Conservation (phyloP, 2,329 filamentous ascomycete species). For the Coleophoma cylindrospora region DNA sequence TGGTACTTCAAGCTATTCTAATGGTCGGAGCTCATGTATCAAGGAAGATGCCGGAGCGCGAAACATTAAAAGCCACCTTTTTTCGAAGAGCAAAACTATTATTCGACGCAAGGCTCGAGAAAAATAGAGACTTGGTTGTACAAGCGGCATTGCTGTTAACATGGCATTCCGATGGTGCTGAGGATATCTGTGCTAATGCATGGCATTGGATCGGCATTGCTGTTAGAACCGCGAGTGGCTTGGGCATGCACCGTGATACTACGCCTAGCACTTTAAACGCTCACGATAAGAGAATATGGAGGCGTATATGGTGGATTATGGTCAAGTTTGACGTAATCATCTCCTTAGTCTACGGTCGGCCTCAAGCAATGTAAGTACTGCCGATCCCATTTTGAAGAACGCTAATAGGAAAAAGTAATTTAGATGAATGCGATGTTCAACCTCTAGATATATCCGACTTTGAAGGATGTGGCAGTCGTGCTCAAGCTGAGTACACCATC, state of each 20-base stretch:
- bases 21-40: slow-evolving; percentile 46
- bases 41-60: slow-evolving; percentile 32
- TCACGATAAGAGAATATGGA: slow-evolving; percentile 6
- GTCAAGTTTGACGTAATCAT: slow-evolving; percentile 37
- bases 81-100: slow-evolving; percentile 48
- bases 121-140: slow-evolving; percentile 47
- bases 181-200: slow-evolving; percentile 48
- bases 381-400: background rate
- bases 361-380: slow-evolving; percentile 36
- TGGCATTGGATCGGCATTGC: slow-evolving; percentile 96
- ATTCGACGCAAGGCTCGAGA: slow-evolving; percentile 47
- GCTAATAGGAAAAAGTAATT: slow-evolving; percentile 25
- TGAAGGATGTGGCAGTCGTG: slow-evolving; percentile 36
- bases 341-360: slow-evolving; percentile 52
- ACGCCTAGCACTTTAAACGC: slow-evolving; percentile 35
- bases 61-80: slow-evolving; percentile 40
- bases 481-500: slow-evolving; percentile 38
- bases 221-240: slow-evolving; percentile 77
- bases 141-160: slow-evolving; percentile 49
- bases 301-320: slow-evolving; percentile 33
- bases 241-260: slow-evolving; percentile 87
- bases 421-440: slow-evolving; percentile 46
- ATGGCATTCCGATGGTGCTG: slow-evolving; percentile 50
- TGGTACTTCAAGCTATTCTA: slow-evolving; percentile 44
- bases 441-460: slow-evolving; percentile 39